Evolutionary conservation across 441 rosid species (phyloP).

Genomic region (Daphne laureola): DNA sequence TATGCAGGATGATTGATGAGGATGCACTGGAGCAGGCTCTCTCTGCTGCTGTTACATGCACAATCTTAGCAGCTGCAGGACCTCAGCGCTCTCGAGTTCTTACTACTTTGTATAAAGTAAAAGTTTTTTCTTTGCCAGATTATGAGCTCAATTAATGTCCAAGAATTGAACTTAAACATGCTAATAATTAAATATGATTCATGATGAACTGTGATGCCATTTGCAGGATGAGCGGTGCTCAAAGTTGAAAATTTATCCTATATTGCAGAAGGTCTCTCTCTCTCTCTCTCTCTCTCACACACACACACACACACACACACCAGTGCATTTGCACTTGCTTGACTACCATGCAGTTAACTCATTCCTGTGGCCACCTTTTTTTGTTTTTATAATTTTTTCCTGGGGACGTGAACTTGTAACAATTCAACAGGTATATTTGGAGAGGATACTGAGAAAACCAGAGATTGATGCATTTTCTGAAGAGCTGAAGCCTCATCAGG

Average conservation of each 20-base stretch:
- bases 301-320: not conserved
- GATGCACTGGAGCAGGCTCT: slow-evolving; percentile 91
- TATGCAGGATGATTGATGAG: slow-evolving; percentile 79
- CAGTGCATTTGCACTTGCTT: not conserved
- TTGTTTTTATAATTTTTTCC: not conserved
- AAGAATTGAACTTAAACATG: not conserved
- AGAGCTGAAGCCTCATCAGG: slow-evolving; percentile 97
- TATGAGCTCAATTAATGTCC: slow-evolving; percentile 1
- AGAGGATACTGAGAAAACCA: slow-evolving; percentile 90
- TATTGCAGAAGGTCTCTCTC: slow-evolving; percentile 70
- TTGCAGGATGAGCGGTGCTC: slow-evolving; percentile 96
- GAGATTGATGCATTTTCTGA: slow-evolving; percentile 94
- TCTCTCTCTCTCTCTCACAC: not conserved
- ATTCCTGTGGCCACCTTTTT: not conserved
- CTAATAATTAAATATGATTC: slow-evolving; percentile 27
- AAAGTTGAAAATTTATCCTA: slow-evolving; percentile 86
- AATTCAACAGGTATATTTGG: slow-evolving; percentile 76
- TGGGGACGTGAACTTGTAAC: slow-evolving; percentile 5
- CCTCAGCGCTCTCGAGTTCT: slow-evolving; percentile 99
- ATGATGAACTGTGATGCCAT: slow-evolving; percentile 95
- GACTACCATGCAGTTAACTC: not conserved
- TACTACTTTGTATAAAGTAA: slow-evolving; percentile 92
- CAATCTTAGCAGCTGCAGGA: slow-evolving; percentile 97
- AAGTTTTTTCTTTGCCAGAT: slow-evolving; percentile 1
- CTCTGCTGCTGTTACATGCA: slow-evolving; percentile 95